phyloP scores from a whole-genome alignment of 1,284 basidiomycete genomes.

The Boletus mariae region DNA sequence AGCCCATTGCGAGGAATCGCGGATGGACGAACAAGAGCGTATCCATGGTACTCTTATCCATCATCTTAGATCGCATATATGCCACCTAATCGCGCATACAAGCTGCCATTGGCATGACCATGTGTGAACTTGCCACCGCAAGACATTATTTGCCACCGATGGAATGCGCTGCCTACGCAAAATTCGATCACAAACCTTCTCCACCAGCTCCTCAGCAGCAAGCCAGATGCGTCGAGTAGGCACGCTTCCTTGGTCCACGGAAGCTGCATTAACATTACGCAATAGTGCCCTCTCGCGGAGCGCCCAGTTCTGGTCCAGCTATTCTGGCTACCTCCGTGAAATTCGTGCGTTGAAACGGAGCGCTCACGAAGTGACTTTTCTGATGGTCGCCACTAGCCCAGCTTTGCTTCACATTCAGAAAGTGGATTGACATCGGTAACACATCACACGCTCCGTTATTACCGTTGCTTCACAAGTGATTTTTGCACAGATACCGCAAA shows the following conservation, averaged over 20 bases:
- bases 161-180: constrained; percentile 53
- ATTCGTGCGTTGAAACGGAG: constrained; percentile 48
- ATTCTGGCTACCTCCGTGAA: constrained; percentile 76
- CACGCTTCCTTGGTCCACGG: constrained; percentile 3
- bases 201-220: constrained; percentile 23
- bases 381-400: constrained; percentile 46
- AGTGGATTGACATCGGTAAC: constrained; percentile 68
- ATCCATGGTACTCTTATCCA: constrained; percentile 41
- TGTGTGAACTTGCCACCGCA: constrained; percentile 72
- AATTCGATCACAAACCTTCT: constrained; percentile 7
- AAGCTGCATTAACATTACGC: constrained; percentile 1
- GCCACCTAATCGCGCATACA: constrained; percentile 17
- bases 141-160: constrained; percentile 60
- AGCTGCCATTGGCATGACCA: constrained; percentile 74
- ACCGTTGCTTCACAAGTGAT: constrained; percentile 7
- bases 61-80: constrained; percentile 3
- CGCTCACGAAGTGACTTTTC: constrained; percentile 11
- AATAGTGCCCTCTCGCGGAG: constrained; percentile 67
- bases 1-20: constrained; percentile 51
- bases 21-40: constrained; percentile 56
- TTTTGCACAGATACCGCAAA: constrained; percentile 53
- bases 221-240: constrained; percentile 58
- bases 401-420: constrained; percentile 67
- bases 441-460: constrained; percentile 12
- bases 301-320: constrained; percentile 78